Base-by-base conservation (phyloP, 495 filamentous ascomycete species). In the Trichoderma gamsii region DNA sequence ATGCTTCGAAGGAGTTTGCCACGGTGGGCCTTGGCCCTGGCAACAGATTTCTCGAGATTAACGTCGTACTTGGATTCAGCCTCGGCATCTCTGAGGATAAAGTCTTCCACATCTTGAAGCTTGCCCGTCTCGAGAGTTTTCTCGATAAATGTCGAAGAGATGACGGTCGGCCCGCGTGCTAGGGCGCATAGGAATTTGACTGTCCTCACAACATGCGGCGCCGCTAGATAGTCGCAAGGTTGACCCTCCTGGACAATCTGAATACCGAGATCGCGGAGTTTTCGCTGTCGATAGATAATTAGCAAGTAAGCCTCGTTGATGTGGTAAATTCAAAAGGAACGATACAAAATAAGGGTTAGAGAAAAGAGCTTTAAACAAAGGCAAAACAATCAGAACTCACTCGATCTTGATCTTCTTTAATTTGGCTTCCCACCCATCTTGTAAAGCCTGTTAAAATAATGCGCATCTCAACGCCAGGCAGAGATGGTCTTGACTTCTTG, bases 141-240 rank as follows among this genome's bases (percentile, higher is more conserved):
- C 35, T 92, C 89, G 68, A 97, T 84, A 78, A 90, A 99, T n/a
- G 87, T 84, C 0, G 88, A 88, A 51, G 84, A 86, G 46, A 97
- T 79, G 43, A 98, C 85, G 2, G 84, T 81, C 0, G 92, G 90
- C 1, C 87, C 92, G 69, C 84, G 85, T 15, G 95, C 92, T 9
- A 99, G 77, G 41, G 92, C 91, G 63, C 87, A 87, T 52, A 97
- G 88, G 73, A 99, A 99, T 72, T 99, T 99, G 68, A 89, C 86
- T 0, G 95, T 99, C 44, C 94, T 88, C 18, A 97, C 84, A 69
- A 98, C 86, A 9, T 84, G 81, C 0, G 95, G 95, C 2, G 95
- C 94, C 16, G 92, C 92, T 16, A 99, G 85, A 76, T 97, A 90
- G 67, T 91, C 89, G 77, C 89, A 95, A 52, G 83, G 82, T n/a